Evolutionary conservation across 257 asterid species (phyloP).

Genomic region (Ligustrum vulgare): DNA sequence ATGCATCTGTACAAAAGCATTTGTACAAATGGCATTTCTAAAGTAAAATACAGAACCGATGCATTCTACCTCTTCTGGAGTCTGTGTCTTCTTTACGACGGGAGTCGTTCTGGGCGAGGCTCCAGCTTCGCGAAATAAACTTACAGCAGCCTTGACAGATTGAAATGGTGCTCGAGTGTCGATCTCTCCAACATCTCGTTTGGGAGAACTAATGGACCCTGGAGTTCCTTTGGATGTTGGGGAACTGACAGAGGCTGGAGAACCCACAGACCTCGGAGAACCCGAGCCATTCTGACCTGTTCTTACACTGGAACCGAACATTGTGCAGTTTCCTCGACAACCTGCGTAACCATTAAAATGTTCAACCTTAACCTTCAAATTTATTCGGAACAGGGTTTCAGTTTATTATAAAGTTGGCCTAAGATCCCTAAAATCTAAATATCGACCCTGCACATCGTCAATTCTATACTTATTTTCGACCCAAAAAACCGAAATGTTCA

Average conservation of each 20-base stretch:
- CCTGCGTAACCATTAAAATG: conserved; percentile 23
- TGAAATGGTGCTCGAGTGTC: conserved; percentile 73
- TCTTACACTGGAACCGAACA: conserved; percentile 49
- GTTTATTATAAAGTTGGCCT: neutral
- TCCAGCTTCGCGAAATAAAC: conserved; percentile 58
- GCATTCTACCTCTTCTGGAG: conserved; percentile 62
- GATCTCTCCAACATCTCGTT: conserved; percentile 59
- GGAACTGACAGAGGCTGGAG: conserved; percentile 33
- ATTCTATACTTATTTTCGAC: neutral
- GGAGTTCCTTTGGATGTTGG: conserved; percentile 43
- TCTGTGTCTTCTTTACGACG: conserved; percentile 38
- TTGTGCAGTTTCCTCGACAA: conserved; percentile 19
- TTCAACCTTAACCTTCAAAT: neutral
- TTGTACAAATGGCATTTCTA: too few relatives aligned
- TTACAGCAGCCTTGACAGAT: conserved; percentile 84
- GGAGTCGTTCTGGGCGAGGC: conserved; percentile 40
- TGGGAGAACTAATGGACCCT: conserved; percentile 36
- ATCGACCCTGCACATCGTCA: too few relatives aligned
- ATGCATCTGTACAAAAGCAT: too few relatives aligned
- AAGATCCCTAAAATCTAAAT: too few relatives aligned
- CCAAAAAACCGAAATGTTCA: neutral
- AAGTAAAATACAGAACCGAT: too few relatives aligned
- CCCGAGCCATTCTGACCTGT: conserved; percentile 41
- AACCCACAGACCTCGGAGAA: conserved; percentile 37
- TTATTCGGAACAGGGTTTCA: neutral